Evolutionary conservation across 73 alveolate species (phyloP).

Genomic region (Paraurostyla sp.): DNA sequence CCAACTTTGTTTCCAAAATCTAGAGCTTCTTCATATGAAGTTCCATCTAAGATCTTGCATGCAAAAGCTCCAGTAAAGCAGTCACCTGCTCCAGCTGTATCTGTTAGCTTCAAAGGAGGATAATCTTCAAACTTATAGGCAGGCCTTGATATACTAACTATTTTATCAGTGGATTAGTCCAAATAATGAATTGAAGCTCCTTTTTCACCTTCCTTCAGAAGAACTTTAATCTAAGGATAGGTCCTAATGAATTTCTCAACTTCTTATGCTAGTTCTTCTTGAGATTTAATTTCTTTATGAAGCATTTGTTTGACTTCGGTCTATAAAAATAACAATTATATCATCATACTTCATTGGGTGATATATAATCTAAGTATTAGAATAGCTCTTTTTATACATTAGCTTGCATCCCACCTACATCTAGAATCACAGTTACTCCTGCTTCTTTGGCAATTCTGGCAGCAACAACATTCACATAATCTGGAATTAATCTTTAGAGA

Average conservation of each 20-base stretch:
- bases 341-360: constrained; percentile 74
- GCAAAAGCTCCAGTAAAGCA: constrained; percentile 75
- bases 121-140: constrained; percentile 6
- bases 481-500: constrained; percentile 71
- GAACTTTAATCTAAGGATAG: constrained; percentile 43
- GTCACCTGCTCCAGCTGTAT: constrained; percentile 80
- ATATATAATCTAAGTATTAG: constrained; percentile 51
- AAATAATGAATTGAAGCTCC: background rate
- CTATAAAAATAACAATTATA: background rate
- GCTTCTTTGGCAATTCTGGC: constrained; percentile 70
- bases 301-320: constrained; percentile 65
- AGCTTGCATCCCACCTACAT: constrained; percentile 72
- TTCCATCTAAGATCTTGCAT: constrained; percentile 1
- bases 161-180: background rate
- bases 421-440: constrained; percentile 64
- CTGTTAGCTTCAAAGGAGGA: constrained; percentile 18
- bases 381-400: constrained; percentile 48
- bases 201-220: constrained; percentile 61
- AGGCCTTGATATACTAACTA: background rate
- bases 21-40: constrained; percentile 15
- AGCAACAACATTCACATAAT: constrained; percentile 59
- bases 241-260: background rate
- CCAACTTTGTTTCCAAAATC: constrained; percentile 69
- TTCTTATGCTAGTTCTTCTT: background rate
- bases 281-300: background rate